Conservation (phyloP, 192 early-diverging fungal species). For the Cladochytrium replicatum region DNA sequence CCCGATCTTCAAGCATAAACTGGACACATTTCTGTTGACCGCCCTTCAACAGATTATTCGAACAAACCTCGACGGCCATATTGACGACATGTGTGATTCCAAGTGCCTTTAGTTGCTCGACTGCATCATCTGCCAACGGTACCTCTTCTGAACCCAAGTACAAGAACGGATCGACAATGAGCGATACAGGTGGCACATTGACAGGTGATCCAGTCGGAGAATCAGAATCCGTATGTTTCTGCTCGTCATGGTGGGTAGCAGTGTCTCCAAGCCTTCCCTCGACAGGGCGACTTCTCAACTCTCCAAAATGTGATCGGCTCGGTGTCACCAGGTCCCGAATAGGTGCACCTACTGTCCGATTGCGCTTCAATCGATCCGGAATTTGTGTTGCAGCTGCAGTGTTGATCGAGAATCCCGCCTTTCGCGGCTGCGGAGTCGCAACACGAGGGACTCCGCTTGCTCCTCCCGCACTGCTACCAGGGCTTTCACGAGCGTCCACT, state of each 20-base stretch:
- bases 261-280: neutral
- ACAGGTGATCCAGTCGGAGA: neutral
- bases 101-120: conserved; percentile 32
- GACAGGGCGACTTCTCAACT: neutral
- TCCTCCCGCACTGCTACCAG: too few relatives aligned
- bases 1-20: conserved; percentile 45
- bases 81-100: conserved; percentile 60
- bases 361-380: too few relatives aligned
- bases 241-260: neutral
- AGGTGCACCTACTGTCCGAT: too few relatives aligned
- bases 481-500: too few relatives aligned
- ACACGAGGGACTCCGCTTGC: too few relatives aligned
- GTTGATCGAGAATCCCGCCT: too few relatives aligned
- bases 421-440: too few relatives aligned
- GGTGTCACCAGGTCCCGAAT: too few relatives aligned
- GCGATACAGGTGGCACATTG: neutral
- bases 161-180: conserved; percentile 31
- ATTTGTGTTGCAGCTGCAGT: too few relatives aligned
- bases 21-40: too few relatives aligned
- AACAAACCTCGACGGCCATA: conserved; percentile 66
- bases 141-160: conserved; percentile 54
- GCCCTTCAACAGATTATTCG: too few relatives aligned
- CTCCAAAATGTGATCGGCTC: conserved; percentile 7
- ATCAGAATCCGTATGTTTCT: neutral
- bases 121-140: conserved; percentile 37